Base-by-base conservation (phyloP, 257 asterid species). In the Jaltomata sinuosa region DNA sequence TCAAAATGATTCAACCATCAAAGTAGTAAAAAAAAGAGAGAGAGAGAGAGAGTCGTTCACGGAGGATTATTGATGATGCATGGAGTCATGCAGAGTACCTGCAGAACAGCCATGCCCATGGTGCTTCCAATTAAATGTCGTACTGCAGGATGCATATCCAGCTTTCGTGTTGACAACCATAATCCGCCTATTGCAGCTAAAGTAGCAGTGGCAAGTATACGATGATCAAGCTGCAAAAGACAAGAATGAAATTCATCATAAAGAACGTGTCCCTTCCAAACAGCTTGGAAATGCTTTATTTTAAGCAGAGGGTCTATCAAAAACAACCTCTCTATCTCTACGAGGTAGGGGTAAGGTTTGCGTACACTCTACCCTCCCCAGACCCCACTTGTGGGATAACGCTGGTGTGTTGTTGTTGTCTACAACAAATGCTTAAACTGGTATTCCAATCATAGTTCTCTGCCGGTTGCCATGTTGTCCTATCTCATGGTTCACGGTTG, bases 131-230 rank as follows among this genome's bases (percentile, higher is more conserved):
- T 88, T 81, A 93, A 57, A 67, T 93, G 88, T 45, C 89, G 91
- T 76, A 94, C 78, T 50, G 95, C 97, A 87, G 99, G 98, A 85
- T 96, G 98, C 87, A 94, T 52, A 79, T 94, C 97, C 36, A 94
- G 87, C 86, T 92, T 96, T 79, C 93, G 88, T 25, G 97, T 85
- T 21, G 88, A 88, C 95, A 90, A 89, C 98, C 98, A 94, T 87
- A 96, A 83, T 65, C 94, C 96, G 80, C 92, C 89, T 34, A 96
- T 88, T 50, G 97, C 91, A 83, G 85, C 87, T 85, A 96, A 88
- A 22, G 99, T 91, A 52, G 97, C 91, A 84, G 94, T 92, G 80
- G 99, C 99, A n/a, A 96, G 98, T 71, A 94, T 89, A 53, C 99
- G 94, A 88, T 96, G 98, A 85, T 96, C 97, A 76, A 96, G 94